Evolutionary conservation across 345 rosid species (phyloP), one percentile per base, ranked within the genome.

Genomic region (Melaleuca quinquenervia): DNA sequence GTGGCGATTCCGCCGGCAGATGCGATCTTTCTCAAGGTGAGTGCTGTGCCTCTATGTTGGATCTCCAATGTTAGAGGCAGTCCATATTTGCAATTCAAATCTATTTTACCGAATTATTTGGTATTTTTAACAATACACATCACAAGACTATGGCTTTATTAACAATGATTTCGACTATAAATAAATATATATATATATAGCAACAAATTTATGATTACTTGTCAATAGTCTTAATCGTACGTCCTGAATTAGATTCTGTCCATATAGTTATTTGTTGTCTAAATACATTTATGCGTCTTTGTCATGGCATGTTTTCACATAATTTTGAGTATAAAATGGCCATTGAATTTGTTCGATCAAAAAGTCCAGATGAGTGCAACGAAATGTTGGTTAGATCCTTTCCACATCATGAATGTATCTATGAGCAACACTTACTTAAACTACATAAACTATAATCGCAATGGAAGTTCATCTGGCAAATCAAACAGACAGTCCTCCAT

Each of bases 1-100:
- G 54, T 78, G 20, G 48, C 53, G 8, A 56, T 92, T 55, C 94
- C 94, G 7, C 18, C 87, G 3, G 92, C 90, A 8, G 86, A 92
- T 49, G 88, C 86, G 45, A 0, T 89, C 52, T 2, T 90, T 6
- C 44, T 91, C 1, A 90, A 89, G 94, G 92, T 90, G 78, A 83
- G 10, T 27, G 21, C 24, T 13, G 26, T 14, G 1, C 20, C 14
- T 15, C 75, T 3, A 29, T 29, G 41, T 62, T 62, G 75, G 75
- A 62, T 16, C 1, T 62, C 41, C 29, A 29, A 62, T 15, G 10
- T 14, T 14, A 15, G 27, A 62, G 75, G 75, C 14, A 0, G 29
- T 2, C 26, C 62, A 27, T 32, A 41, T 41, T 27, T 62, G 75
- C 75, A 27, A 41, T 62, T 6, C 27, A 62, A 62, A 6, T 62